These are phyloP conservation scores for Tephrocybe rancida DNA, from an alignment of 768 basidiomycete species.

Conservation along the genomic window DNA sequence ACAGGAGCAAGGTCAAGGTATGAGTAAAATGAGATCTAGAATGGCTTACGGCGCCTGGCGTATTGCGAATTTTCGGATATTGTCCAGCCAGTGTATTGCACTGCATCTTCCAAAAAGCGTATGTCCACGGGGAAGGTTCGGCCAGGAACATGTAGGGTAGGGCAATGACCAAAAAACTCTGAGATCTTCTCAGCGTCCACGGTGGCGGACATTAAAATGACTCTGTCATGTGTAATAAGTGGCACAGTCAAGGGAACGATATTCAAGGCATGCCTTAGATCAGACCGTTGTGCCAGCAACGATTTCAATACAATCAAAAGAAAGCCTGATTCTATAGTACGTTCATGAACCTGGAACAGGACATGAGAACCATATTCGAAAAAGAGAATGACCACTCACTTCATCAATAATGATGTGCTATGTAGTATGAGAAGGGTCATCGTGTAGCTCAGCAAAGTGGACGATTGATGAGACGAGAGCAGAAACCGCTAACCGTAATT, in stretches of 20 bases:
- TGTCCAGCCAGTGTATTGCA: constrained; percentile 79
- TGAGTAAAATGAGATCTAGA: not conserved
- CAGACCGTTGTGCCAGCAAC: constrained; percentile 70
- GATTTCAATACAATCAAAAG: constrained; percentile 91
- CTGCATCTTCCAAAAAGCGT: constrained; percentile 87
- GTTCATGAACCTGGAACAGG: constrained; percentile 81
- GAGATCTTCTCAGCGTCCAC: constrained; percentile 91
- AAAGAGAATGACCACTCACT: constrained; percentile 38
- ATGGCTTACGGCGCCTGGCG: constrained; percentile 62
- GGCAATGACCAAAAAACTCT: constrained; percentile 83
- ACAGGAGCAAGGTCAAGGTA: constrained; percentile 2
- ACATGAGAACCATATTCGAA: not conserved
- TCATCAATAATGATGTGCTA: constrained; percentile 97
- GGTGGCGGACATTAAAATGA: constrained; percentile 97
- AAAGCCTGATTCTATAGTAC: constrained; percentile 97
- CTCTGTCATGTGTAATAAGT: constrained; percentile 44
- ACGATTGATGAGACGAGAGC: not conserved
- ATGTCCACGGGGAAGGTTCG: constrained; percentile 92
- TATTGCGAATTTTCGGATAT: constrained; percentile 83
- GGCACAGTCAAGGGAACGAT: not conserved
- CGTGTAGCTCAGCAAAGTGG: not conserved
- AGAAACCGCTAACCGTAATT: constrained; percentile 68
- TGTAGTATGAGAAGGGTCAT: not conserved
- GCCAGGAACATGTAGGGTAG: constrained; percentile 86
- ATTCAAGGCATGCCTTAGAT: constrained; percentile 68